Evolutionary conservation across 2,329 filamentous ascomycete species (phyloP).

Genomic region (Calonectria hawksworthii): DNA sequence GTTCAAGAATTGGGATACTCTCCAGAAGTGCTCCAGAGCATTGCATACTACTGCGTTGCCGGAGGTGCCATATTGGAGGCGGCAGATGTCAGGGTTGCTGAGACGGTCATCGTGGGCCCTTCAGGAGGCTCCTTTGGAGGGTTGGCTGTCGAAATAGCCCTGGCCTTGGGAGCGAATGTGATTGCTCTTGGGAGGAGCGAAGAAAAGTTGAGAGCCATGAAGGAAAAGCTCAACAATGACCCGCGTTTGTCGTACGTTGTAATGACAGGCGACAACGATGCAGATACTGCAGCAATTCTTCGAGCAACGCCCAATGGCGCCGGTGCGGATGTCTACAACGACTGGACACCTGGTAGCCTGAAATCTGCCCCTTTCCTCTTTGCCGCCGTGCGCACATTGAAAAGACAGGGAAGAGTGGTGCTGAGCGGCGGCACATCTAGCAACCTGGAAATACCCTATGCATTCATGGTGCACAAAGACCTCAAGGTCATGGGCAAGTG

Average conservation of each 20-base stretch:
- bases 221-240: conserved; percentile 11
- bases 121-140: conserved; percentile 24
- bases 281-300: conserved; percentile 6
- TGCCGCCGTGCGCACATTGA: conserved; percentile 10
- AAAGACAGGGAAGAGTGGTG: conserved; percentile 17
- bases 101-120: conserved; percentile 25
- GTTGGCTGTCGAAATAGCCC: conserved; percentile 2
- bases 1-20: not conserved
- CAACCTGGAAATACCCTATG: conserved; percentile 16
- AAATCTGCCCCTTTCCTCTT: conserved; percentile 6
- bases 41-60: conserved; percentile 12
- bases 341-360: conserved; percentile 9
- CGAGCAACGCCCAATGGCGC: conserved; percentile 15
- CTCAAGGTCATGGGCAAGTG: conserved; percentile 26
- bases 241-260: conserved; percentile 13
- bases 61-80: conserved; percentile 21
- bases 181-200: conserved; percentile 15
- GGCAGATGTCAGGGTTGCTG: conserved; percentile 22
- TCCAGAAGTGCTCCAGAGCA: not conserved
- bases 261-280: conserved; percentile 20
- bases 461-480: conserved; percentile 13
- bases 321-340: conserved; percentile 16
- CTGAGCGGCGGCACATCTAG: conserved; percentile 5
- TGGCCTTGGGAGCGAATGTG: not conserved
- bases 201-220: conserved; percentile 2